Conservation (phyloP, 2,329 filamentous ascomycete genomes). For the Alternaria gansuensis region DNA sequence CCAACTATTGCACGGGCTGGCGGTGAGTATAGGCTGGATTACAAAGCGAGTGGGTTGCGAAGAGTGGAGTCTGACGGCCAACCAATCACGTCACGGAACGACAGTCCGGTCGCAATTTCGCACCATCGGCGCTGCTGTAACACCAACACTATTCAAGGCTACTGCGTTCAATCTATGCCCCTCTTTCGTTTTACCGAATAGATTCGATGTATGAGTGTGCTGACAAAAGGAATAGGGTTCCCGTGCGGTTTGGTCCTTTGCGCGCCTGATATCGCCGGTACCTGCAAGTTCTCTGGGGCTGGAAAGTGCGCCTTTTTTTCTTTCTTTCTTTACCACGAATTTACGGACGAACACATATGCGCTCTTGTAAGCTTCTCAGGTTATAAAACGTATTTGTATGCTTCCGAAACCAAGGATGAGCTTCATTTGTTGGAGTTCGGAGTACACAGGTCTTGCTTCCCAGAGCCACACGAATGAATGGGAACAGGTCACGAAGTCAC, state of each 20-base stretch:
- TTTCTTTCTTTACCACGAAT: background rate
- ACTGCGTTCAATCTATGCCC: background rate
- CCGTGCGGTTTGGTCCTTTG: conserved; percentile 11
- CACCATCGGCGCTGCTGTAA: background rate
- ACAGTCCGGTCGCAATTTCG: background rate
- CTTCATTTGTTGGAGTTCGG: too few relatives aligned
- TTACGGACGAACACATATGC: background rate
- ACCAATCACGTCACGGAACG: conserved; percentile 2
- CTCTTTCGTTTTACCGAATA: background rate
- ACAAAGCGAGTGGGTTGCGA: conserved; percentile 4
- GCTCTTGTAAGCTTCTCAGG: too few relatives aligned
- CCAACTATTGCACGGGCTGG: background rate
- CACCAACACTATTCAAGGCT: background rate
- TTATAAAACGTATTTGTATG: too few relatives aligned
- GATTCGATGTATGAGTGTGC: background rate
- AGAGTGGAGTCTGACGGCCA: background rate
- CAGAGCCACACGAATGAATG: too few relatives aligned
- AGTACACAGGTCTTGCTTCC: too few relatives aligned
- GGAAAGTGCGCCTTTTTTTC: background rate
- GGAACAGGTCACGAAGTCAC: too few relatives aligned
- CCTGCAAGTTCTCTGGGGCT: too few relatives aligned
- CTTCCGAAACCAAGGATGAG: too few relatives aligned
- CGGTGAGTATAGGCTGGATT: background rate
- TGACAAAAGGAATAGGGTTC: background rate
- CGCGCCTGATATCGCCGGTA: background rate